phyloP scores from a whole-genome alignment of 1,139 yeast genomes.

The Suhomyces bribrorum region DNA sequence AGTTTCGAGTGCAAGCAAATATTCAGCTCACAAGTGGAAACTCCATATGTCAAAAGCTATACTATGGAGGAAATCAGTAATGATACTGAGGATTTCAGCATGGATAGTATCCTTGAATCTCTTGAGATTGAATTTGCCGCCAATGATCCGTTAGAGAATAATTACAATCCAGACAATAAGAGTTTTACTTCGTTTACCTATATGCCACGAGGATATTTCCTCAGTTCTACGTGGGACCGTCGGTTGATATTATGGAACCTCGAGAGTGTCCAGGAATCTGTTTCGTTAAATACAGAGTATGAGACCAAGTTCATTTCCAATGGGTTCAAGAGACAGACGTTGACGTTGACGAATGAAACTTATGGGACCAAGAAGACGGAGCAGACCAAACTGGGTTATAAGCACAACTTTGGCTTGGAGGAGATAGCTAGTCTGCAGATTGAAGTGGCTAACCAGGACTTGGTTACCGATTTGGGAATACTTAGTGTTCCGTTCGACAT shows the following conservation, averaged over 20 bases:
- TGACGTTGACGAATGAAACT: constrained; percentile 15
- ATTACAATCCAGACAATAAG: constrained; percentile 11
- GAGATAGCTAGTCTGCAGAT: constrained; percentile 12
- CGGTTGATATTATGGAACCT: constrained; percentile 38
- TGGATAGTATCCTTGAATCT: constrained; percentile 17
- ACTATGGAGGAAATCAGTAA: constrained; percentile 27
- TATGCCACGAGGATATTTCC: constrained; percentile 17
- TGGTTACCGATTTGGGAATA: constrained; percentile 50
- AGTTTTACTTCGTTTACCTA: constrained; percentile 19
- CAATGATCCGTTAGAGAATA: constrained; percentile 13
- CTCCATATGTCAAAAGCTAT: constrained; percentile 37
- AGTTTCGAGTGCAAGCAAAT: constrained; percentile 63
- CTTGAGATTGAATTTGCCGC: constrained; percentile 13
- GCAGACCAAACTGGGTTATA: constrained; percentile 5
- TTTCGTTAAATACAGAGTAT: constrained; percentile 18
- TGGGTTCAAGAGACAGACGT: constrained; percentile 10
- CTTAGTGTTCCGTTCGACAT: constrained; percentile 56
- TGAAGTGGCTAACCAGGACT: constrained; percentile 41
- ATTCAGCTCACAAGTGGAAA: constrained; percentile 35
- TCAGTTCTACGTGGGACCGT: constrained; percentile 31
- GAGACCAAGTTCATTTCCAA: constrained; percentile 15
- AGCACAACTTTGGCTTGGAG: constrained; percentile 9
- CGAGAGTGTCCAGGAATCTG: constrained; percentile 26
- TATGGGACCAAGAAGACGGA: constrained; percentile 9
- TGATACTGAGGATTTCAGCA: constrained; percentile 25